Conservation (phyloP, 257 asterid species). For the Echites panduratus region DNA sequence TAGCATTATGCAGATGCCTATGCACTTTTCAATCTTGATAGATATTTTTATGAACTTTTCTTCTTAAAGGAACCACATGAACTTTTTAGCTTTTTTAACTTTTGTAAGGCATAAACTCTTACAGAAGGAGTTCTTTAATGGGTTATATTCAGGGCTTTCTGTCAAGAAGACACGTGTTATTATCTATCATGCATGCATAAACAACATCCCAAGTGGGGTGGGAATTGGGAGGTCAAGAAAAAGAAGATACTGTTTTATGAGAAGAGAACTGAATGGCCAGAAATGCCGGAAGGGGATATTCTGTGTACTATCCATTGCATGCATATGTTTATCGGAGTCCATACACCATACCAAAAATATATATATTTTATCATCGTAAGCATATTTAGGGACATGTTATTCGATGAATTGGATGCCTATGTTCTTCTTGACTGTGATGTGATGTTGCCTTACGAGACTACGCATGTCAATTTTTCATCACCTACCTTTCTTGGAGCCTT, state of each 20-base stretch:
- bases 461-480: slow-evolving; percentile 22
- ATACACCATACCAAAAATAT: too few relatives aligned
- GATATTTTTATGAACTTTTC: not conserved
- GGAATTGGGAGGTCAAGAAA: too few relatives aligned
- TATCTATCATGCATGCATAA: not conserved
- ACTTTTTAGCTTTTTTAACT: too few relatives aligned
- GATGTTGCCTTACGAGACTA: not conserved
- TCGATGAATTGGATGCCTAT: not conserved
- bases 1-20: not conserved
- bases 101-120: too few relatives aligned
- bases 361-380: not conserved
- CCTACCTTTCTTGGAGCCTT: slow-evolving; percentile 6
- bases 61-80: not conserved
- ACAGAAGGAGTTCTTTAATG: too few relatives aligned
- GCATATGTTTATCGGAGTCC: too few relatives aligned
- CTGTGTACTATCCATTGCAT: slow-evolving; percentile 21
- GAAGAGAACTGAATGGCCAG: slow-evolving; percentile 12
- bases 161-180: too few relatives aligned
- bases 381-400: not conserved
- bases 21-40: not conserved
- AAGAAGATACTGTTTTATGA: not conserved
- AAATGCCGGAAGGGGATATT: slow-evolving; percentile 21
- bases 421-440: slow-evolving; percentile 6
- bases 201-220: too few relatives aligned
- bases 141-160: too few relatives aligned